These are phyloP conservation scores for Tetraselmis chui DNA, from an alignment of 139 green algal species.

Conservation along the genomic window DNA sequence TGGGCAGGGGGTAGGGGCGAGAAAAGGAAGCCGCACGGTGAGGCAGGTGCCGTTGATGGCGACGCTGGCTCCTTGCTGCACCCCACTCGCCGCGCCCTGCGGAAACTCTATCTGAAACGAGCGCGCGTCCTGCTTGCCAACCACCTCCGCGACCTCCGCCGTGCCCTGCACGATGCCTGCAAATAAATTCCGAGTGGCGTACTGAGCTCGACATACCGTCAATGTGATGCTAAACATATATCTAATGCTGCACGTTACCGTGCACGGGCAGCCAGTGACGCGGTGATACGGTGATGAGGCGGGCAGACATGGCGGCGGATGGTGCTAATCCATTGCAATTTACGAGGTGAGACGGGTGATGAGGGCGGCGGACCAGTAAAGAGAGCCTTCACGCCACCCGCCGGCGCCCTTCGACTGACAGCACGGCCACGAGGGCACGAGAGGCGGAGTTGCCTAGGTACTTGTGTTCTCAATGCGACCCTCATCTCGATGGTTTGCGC, in stretches of 20 bases:
- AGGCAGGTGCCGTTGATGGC: slow-evolving; percentile 93
- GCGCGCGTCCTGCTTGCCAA: slow-evolving; percentile 34
- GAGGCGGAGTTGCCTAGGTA: too few species aligned
- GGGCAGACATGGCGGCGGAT: neutral
- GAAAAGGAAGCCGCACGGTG: slow-evolving; percentile 65
- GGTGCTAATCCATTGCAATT: neutral
- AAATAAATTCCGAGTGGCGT: too few species aligned
- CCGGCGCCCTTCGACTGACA: too few species aligned
- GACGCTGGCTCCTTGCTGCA: slow-evolving; percentile 76
- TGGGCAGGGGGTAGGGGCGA: too few species aligned
- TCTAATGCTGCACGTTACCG: too few species aligned
- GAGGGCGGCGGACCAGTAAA: neutral
- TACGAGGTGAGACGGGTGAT: neutral
- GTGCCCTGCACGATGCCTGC: slow-evolving; percentile 86
- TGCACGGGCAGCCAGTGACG: neutral
- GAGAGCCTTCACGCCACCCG: neutral
- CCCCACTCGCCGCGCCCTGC: slow-evolving; percentile 23
- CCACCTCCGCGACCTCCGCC: slow-evolving; percentile 27
- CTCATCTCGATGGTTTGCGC: too few species aligned
- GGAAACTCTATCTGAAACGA: slow-evolving; percentile 70
- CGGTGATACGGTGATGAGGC: too few species aligned
- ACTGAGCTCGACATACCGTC: neutral
- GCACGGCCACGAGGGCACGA: too few species aligned
- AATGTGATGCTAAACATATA: too few species aligned
- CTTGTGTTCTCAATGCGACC: too few species aligned